phyloP scores from a whole-genome alignment of 805 yeast species.

The Saccharomycodes ludwigii region DNA sequence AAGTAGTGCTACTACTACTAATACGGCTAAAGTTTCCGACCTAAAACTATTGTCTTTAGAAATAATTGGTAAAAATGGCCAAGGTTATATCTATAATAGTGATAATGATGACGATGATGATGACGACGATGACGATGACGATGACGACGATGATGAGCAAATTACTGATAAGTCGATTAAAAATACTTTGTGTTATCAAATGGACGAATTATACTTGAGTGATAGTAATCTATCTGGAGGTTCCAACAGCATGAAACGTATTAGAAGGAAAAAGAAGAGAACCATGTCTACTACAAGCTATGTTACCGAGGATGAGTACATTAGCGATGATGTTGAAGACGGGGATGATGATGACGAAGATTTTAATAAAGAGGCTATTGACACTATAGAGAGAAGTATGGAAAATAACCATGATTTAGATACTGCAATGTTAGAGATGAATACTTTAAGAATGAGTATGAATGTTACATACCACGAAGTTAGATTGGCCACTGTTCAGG shows the following conservation, averaged over 20 bases:
- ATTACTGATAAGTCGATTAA: conserved; percentile 16
- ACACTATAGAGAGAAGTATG: conserved; percentile 84
- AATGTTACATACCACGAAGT: conserved; percentile 92
- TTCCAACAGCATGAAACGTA: conserved; percentile 30
- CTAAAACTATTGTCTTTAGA: too few species aligned
- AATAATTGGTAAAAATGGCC: conserved; percentile 16
- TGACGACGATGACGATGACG: conserved; percentile 15
- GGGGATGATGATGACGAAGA: conserved; percentile 51
- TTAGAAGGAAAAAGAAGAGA: conserved; percentile 30
- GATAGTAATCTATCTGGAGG: conserved; percentile 52
- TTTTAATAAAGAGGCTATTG: conserved; percentile 81
- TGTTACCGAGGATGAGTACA: conserved; percentile 33
- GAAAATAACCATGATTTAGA: conserved; percentile 88
- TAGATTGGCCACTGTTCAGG: conserved; percentile 63
- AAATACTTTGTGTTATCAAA: conserved; percentile 30
- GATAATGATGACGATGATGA: conserved; percentile 10
- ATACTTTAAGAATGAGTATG: conserved; percentile 95
- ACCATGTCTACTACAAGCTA: conserved; percentile 28
- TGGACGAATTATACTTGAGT: conserved; percentile 37
- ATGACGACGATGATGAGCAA: conserved; percentile 18
- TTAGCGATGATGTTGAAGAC: conserved; percentile 26
- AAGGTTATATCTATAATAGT: conserved; percentile 9
- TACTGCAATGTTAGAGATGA: conserved; percentile 83
- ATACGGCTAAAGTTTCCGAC: conserved; percentile 18
- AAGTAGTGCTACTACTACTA: too few species aligned